Evolutionary conservation across 352 stramenopile species (phyloP).

Genomic region (Phytopythium aichiense): DNA sequence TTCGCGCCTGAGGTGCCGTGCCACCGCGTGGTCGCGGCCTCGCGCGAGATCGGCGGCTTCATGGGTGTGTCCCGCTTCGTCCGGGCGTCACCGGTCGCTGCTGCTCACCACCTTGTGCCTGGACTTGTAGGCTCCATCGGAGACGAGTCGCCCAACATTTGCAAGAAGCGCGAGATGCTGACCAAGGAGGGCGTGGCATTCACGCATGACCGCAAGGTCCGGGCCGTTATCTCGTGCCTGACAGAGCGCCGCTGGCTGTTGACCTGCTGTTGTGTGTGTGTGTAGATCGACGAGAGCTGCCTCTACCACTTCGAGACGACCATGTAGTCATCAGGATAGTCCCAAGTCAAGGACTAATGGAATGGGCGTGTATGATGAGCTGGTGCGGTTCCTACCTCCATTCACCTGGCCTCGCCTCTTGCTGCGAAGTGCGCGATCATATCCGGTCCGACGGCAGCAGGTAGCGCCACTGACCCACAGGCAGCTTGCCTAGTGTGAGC

Average conservation of each 20-base stretch:
- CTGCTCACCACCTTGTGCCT: not conserved
- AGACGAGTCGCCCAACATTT: slow-evolving; percentile 51
- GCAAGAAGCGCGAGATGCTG: slow-evolving; percentile 65
- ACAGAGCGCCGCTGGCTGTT: not conserved
- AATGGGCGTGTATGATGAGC: not conserved
- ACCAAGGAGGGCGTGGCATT: slow-evolving; percentile 63
- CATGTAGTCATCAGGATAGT: not conserved
- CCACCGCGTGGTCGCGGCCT: slow-evolving; percentile 69
- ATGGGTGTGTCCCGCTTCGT: slow-evolving; percentile 31
- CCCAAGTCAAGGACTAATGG: not conserved
- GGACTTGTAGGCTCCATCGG: slow-evolving; percentile 40
- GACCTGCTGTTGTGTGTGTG: not conserved
- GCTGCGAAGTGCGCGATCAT: slow-evolving; percentile 9
- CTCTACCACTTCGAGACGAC: slow-evolving; percentile 41
- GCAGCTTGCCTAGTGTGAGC: slow-evolving; percentile 76
- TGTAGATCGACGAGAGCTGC: slow-evolving; percentile 41
- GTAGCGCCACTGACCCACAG: slow-evolving; percentile 78
- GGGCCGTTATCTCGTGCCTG: not conserved
- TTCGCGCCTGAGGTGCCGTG: slow-evolving; percentile 77
- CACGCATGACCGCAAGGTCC: slow-evolving; percentile 53
- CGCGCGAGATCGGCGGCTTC: slow-evolving; percentile 71
- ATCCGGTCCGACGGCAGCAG: slow-evolving; percentile 64
- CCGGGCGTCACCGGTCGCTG: no score
- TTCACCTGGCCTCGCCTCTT: slow-evolving; percentile 1
- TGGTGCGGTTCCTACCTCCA: not conserved